Evolutionary conservation across 352 stramenopile species (phyloP), one percentile per base, ranked within the genome.

Genomic region (Globisporangium nodosum): DNA sequence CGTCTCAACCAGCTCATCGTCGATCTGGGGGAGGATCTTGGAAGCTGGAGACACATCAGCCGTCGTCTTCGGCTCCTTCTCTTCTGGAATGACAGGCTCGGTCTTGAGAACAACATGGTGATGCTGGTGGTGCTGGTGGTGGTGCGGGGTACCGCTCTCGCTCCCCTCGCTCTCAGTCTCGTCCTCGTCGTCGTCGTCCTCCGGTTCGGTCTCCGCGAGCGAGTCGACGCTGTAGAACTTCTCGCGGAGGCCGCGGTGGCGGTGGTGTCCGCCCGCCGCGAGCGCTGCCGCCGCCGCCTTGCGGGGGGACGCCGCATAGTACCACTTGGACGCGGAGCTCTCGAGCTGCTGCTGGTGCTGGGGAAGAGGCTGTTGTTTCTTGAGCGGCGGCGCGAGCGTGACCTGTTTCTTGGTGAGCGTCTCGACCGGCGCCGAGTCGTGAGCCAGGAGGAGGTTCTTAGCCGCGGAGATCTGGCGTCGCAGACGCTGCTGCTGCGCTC

Each of bases 201-300:
- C 69, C 3, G 67, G 66, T 40, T 79, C 71, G 7, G 71, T 81
- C 39, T 79, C 72, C 3, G 74, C 61, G 48, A 76, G 53, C 33
- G 59, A 65, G 52, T 65, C 59, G 46, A 65, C 59, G 46, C 59
- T 65, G 53, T 65, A 65, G 46, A 65, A 54, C 39, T 78, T 71
- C 39, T 73, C 66, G 3, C 59, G 78, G 30, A 60, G 54, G 30
- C 60, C 57, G n/a, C 49, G 31, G 33, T 60, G 54, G 27, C 33
- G 54, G 15, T 49, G 54, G 15, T 24, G 33, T 8, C 39, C 43
- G 2, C 27, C 31, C 6, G 33, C 8, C 13, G 20, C 13, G n/a
- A 16, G 3, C 33, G 33, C 30, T 11, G 21, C 20, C 18, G 27
- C 11, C 43, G 20, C 13, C 8, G 35, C 9, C 49, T 63, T 63